Base-by-base conservation (phyloP, 2,329 filamentous ascomycete genomes). In the Blumeriella jaapii region DNA sequence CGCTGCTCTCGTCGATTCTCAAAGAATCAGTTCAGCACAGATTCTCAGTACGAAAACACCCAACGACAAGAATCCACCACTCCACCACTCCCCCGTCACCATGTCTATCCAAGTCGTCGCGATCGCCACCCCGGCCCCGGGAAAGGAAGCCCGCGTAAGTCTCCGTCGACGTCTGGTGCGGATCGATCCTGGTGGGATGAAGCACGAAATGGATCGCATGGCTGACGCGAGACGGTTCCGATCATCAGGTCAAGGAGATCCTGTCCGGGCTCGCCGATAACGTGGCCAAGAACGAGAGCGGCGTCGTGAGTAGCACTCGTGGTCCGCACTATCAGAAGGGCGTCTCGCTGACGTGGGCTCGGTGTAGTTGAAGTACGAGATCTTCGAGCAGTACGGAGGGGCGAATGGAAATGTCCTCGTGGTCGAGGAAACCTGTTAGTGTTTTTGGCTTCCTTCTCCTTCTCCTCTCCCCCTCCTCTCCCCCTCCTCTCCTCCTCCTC, bases 131-230 rank as follows among this genome's bases (percentile, higher is more conserved):
- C 46, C 45, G 3, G 39, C 45, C 22, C 24, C 29, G 8, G 48
- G 48, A 8, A 48, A 49, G 28, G 46, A 45, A 22, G 28, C 34
- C 24, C 39, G 45, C 25, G 48, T 48, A 45, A 16, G 42, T 31
- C 12, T n/a, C n/a, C 6, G 19, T 5, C 13, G 8, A 24, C 14
- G 13, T 3, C 19, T n/a, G n/a, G n/a, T n/a, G n/a, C n/a, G n/a
- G n/a, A n/a, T n/a, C n/a, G n/a, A n/a, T n/a, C n/a, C n/a, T n/a
- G n/a, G n/a, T n/a, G n/a, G 10, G 15, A 32, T 14, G 24, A 26
- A 11, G 28, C 19, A n/a, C 15, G 9, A 17, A 11, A 13, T 19
- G 10, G 13, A 18, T 8, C 12, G 10, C 13, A 30, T 18, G 19
- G 15, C 34, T 36, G 34, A 36, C 34, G 20, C 6, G 9, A 10